These are phyloP conservation scores for Penicillium fuscoglaucum DNA, from an alignment of 2,329 filamentous ascomycete species.

Conservation along the genomic window DNA sequence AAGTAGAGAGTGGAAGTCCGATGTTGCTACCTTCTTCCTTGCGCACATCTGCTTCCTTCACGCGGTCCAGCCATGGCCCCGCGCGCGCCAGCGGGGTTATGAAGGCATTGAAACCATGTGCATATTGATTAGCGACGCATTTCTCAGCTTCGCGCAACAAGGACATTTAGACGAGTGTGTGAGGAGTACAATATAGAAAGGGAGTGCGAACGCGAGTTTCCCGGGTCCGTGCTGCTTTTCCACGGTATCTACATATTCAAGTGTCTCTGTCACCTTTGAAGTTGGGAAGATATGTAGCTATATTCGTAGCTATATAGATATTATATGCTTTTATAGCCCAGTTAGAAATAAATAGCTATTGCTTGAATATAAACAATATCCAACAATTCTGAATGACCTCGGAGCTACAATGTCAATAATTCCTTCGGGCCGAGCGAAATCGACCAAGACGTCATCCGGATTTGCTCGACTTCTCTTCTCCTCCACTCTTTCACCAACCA, in stretches of 20 bases:
- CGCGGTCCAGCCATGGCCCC: slow-evolving; percentile 38
- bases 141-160: slow-evolving; percentile 47
- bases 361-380: not conserved
- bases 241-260: not conserved
- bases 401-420: not conserved
- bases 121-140: slow-evolving; percentile 44
- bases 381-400: not conserved
- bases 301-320: no score
- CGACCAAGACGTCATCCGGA: slow-evolving; percentile 19
- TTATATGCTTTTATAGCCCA: not conserved
- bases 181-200: not conserved
- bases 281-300: not conserved
- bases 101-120: slow-evolving; percentile 42
- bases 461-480: slow-evolving; percentile 5
- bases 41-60: slow-evolving; percentile 41
- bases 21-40: slow-evolving; percentile 34
- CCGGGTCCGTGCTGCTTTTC: slow-evolving; percentile 19
- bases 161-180: slow-evolving; percentile 40
- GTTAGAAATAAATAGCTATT: not conserved
- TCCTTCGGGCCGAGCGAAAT: slow-evolving; percentile 20
- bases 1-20: not conserved
- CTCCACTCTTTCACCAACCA: not conserved
- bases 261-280: not conserved
- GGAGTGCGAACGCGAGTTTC: slow-evolving; percentile 12
- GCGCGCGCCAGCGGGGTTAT: slow-evolving; percentile 40